Base-by-base conservation (phyloP, 1,139 yeast genomes). In the Pneumocystis carinii region DNA sequence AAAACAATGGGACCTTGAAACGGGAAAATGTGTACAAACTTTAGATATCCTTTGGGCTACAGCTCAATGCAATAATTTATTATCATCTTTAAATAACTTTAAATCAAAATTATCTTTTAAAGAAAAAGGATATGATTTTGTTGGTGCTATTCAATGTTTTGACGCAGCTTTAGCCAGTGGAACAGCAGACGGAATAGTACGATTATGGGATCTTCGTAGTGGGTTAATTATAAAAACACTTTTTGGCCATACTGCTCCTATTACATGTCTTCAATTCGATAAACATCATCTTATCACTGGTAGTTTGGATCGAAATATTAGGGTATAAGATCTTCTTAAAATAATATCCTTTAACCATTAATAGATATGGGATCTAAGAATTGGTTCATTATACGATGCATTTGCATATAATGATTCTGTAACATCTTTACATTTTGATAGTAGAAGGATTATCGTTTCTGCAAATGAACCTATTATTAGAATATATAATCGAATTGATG, bases 121-220 rank as follows among this genome's bases (percentile, higher is more conserved):
- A 27, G n/a, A 15, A 27, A 17, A 57, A 8, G 61, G 5, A 35
- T 60, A 62, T 7, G 78, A 80, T 17, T 81, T 80, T 68, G 81
- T 82, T 17, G 83, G 84, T 0, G 82, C 85, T 0, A 69, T 83
- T 59, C 92, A 85, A 70, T 81, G 84, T 63, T 83, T 78, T 70
- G 87, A 83, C 68, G 86, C 87, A 0, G 90, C 88, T 0, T 75
- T 83, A 69, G 92, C 87, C 0, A 82, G 89, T 0, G 92, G 92
- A 39, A 83, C 90, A 0, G 83, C 83, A 59, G 92, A 86, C 71
- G 90, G 90, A 12, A 72, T 83, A 8, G 88, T 86, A 10, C 75
- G 90, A 64, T 75, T 86, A 57, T 86, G 92, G 92, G 92, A 86
- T 72, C 73, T 86, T 67, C 78, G 90, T 66, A 78, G 82, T 36